Evolutionary conservation across 208 protist genomes (phyloP), one percentile per base, ranked within the genome.

Genomic region (Leishmania turanica): DNA sequence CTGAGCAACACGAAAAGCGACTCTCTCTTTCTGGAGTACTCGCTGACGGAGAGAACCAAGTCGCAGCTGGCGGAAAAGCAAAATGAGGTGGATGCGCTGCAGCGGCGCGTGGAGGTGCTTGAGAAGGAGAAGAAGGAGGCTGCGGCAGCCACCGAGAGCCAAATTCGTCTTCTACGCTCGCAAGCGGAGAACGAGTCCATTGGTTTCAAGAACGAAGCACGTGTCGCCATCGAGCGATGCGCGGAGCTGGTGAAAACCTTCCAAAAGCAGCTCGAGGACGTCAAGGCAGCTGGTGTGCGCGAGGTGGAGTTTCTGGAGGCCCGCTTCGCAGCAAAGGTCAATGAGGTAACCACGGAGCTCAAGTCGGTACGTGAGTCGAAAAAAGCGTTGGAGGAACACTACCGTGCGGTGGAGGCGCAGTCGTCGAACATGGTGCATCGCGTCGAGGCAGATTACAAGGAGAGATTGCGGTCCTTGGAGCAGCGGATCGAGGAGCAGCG

Each of bases 291-390:
- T 13, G 79, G 86, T 15, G 78, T 69, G 56, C 90, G 89, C 5
- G 95, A 96, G 80, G 75, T 98, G 40, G 89, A 96, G 79, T 90
- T 91, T 49, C 83, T 97, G 17, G 91, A 98, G 77, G 90, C 72
- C 42, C 85, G 91, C 56, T 94, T 89, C 72, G 92, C 87, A 24
- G 80, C 82, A 54, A 88, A 87, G 24, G 85, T 92, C 15, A 88
- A 92, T 15, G 91, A 96, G 83, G 80, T 96, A 6, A 79, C 75
- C 5, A 89, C 86, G 21, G 94, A 97, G 83, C 86, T 96, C 51
- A 78, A 77, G 69, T 87, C 91, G 34, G 88, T 85, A n/a, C 83
- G 89, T 27, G 92, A 85, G 76, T 83, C 85, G 11, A 81, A 80
- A 56, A 89, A 80, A 42, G 84, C 85, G 13, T 69, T 87, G 15